These are phyloP conservation scores for Trichoderma hamatum DNA, from an alignment of 2,329 filamentous ascomycete species.

Conservation along the genomic window DNA sequence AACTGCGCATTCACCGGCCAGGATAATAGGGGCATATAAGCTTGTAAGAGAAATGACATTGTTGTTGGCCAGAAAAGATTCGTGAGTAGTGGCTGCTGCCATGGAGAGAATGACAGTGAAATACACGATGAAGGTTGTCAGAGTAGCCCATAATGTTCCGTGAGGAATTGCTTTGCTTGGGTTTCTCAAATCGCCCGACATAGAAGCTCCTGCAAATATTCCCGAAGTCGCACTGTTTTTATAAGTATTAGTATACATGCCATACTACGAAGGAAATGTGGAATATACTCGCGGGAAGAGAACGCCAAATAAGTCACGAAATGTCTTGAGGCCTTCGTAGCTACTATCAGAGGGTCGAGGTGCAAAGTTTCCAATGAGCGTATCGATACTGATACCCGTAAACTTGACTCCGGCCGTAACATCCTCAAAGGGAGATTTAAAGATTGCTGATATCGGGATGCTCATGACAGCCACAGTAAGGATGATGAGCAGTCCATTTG, in stretches of 20 bases:
- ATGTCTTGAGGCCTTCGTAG: slow-evolving; percentile 66
- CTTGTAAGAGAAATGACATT: slow-evolving; percentile 85
- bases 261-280: slow-evolving; percentile 24
- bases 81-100: slow-evolving; percentile 73
- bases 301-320: slow-evolving; percentile 83
- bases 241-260: slow-evolving; percentile 15
- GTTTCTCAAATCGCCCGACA: slow-evolving; percentile 84
- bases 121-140: slow-evolving; percentile 76
- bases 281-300: slow-evolving; percentile 66
- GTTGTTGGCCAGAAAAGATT: slow-evolving; percentile 72
- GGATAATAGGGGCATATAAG: slow-evolving; percentile 70
- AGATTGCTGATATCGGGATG: slow-evolving; percentile 76
- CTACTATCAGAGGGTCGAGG: slow-evolving; percentile 68
- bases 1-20: slow-evolving; percentile 81
- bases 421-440: slow-evolving; percentile 69
- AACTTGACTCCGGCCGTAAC: slow-evolving; percentile 68
- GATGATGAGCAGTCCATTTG: slow-evolving; percentile 73
- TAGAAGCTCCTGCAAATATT: slow-evolving; percentile 75
- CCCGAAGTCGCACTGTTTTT: slow-evolving; percentile 52
- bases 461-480: slow-evolving; percentile 75
- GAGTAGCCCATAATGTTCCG: slow-evolving; percentile 78
- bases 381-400: slow-evolving; percentile 73
- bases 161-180: slow-evolving; percentile 83
- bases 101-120: slow-evolving; percentile 76
- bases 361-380: slow-evolving; percentile 72